Evolutionary conservation across 495 filamentous ascomycete genomes (phyloP).

Genomic region (Rostrohypoxylon terebratum): DNA sequence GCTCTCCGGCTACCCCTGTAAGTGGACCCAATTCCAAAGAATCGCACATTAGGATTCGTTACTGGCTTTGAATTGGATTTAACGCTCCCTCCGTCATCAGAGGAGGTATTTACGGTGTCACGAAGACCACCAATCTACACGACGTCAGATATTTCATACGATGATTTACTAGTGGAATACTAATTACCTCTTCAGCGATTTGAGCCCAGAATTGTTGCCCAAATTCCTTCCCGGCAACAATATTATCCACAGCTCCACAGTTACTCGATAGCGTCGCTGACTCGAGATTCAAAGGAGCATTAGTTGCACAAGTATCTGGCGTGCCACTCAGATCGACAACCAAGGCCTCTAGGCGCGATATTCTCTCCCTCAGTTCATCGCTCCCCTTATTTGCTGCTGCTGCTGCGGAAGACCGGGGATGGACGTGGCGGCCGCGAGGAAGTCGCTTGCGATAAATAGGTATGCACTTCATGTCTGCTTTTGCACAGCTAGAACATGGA

Average conservation of each 20-base stretch:
- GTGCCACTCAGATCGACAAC: constrained; percentile 2
- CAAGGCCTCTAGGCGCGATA: constrained; percentile 11
- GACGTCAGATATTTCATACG: neutral
- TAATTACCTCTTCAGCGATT: constrained; percentile 19
- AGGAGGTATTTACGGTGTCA: constrained; percentile 9
- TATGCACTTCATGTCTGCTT: constrained; percentile 16
- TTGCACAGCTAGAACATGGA: constrained; percentile 33
- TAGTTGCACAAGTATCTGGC: neutral
- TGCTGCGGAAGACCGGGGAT: constrained; percentile 5
- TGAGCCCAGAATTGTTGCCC: constrained; percentile 21
- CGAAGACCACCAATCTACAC: constrained; percentile 15
- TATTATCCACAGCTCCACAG: neutral
- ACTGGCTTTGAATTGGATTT: constrained; percentile 12
- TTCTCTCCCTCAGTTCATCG: constrained; percentile 21
- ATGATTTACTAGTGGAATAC: neutral
- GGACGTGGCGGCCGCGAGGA: constrained; percentile 31
- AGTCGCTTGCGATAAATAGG: constrained; percentile 35
- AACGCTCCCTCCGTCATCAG: constrained; percentile 22
- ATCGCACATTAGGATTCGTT: constrained; percentile 1
- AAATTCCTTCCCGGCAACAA: constrained; percentile 4
- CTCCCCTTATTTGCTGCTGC: neutral
- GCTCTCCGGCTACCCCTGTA: neutral
- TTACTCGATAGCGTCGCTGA: neutral
- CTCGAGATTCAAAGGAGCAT: neutral
- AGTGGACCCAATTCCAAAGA: constrained; percentile 6